Conservation (phyloP, 345 rosid genomes). For the Populus davidiana region DNA sequence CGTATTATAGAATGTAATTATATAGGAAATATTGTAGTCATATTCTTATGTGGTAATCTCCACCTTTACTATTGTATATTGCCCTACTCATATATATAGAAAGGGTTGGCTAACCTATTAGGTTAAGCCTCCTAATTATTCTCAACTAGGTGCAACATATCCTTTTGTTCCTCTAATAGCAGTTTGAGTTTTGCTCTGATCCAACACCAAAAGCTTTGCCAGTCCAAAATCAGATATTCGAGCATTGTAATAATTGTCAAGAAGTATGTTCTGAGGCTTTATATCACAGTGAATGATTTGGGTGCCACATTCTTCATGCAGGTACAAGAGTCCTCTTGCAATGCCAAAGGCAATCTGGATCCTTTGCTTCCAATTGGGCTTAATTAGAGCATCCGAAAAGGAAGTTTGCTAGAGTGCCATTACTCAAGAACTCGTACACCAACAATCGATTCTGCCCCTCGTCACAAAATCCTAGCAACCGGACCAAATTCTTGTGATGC, state of each 20-base stretch:
- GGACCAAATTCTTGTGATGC: slow-evolving; percentile 37
- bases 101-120: too few relatives aligned
- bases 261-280: slow-evolving; percentile 21
- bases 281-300: slow-evolving; percentile 17
- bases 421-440: slow-evolving; percentile 34
- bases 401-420: slow-evolving; percentile 20
- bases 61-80: too few relatives aligned
- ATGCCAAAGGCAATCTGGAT: background rate
- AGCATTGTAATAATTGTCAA: background rate
- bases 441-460: slow-evolving; percentile 23
- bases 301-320: slow-evolving; percentile 15
- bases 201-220: slow-evolving; percentile 4
- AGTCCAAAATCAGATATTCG: slow-evolving; percentile 21
- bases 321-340: slow-evolving; percentile 14
- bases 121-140: too few relatives aligned
- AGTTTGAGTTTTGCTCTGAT: slow-evolving; percentile 1
- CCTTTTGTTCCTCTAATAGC: slow-evolving; percentile 16
- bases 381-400: slow-evolving; percentile 11
- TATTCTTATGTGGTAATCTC: too few relatives aligned
- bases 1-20: too few relatives aligned
- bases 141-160: background rate
- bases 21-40: too few relatives aligned
- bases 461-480: slow-evolving; percentile 32
- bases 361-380: slow-evolving; percentile 24
- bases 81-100: too few relatives aligned